Evolutionary conservation across 768 basidiomycete species (phyloP), one percentile per base, ranked within the genome.

Genomic region (Auricularia sp.): DNA sequence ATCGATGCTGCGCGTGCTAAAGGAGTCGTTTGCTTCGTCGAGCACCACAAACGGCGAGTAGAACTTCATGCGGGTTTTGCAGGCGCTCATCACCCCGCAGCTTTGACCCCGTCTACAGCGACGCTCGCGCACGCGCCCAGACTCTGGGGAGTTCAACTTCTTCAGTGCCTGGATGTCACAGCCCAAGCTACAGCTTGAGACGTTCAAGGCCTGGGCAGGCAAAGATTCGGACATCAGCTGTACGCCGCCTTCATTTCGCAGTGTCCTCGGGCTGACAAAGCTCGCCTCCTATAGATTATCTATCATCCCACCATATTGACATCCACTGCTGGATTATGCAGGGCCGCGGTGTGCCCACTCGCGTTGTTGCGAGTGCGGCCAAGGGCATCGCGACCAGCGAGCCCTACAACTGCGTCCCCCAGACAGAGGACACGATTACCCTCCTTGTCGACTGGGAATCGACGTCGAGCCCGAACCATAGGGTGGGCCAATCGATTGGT

Each of bases 91-190:
- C 42, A 43, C 47, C 8, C 18, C 42, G 56, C 66, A 87, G 86
- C 60, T 91, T 87, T 71, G 93, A 96, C 75, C 94, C 94, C 4
- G 92, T 88, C 12, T 96, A 97, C 78, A 89, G 88, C 70, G 93
- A 97, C 72, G 94, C 93, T 44, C 87, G 85, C 70, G 87, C 85
- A 3, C 86, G 88, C 62, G 88, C 88, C 35, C 82, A 80, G 34
- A 76, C 82, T 6, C 80, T 95, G 33, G 92, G 39, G 91, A 95
- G 74, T 93, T 94, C 78, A 96, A 94, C 77, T 96, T 93, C 76
- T 96, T 93, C 84, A 91, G 80, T 69, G 91, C 93, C 43, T 96
- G 94, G 92, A 97, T 97, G 94, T 93, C 90, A 71, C 94, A 96
- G 74, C 94, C 94, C 53, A 97, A 97, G 77, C 87, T 84, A 70